Evolutionary conservation across 257 asterid species (phyloP).

Genomic region (Penstemon davidsonii): DNA sequence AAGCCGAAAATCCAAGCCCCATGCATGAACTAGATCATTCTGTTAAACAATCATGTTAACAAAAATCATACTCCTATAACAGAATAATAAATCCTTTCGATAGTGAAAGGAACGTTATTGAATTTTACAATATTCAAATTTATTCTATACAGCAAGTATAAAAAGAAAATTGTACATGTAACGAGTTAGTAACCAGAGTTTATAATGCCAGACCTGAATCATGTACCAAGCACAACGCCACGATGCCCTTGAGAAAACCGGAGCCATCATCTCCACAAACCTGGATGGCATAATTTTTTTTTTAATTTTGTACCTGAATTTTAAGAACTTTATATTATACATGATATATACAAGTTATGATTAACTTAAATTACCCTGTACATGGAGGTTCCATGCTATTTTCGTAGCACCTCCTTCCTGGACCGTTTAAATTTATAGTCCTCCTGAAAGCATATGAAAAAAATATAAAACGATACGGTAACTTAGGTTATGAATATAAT

Average conservation of each 20-base stretch:
- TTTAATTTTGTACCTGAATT: no score
- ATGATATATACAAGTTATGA: background rate
- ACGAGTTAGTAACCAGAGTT: background rate
- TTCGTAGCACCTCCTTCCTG: slow-evolving; percentile 51
- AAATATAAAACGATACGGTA: background rate
- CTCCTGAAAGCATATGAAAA: slow-evolving; percentile 38
- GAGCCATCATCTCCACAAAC: slow-evolving; percentile 89
- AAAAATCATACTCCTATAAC: background rate
- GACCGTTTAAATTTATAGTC: slow-evolving; percentile 42
- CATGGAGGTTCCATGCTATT: slow-evolving; percentile 64
- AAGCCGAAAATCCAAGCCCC: slow-evolving; percentile 79
- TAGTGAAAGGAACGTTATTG: no score
- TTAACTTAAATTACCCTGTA: slow-evolving; percentile 49
- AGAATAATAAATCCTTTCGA: background rate
- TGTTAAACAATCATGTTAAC: slow-evolving; percentile 26
- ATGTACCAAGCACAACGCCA: slow-evolving; percentile 82
- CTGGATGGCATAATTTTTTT: slow-evolving; percentile 29
- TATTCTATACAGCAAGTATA: background rate
- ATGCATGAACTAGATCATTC: slow-evolving; percentile 70
- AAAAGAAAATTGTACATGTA: background rate
- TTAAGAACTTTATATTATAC: no score
- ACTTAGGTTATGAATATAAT: background rate
- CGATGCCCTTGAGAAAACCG: slow-evolving; percentile 65
- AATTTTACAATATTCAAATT: background rate
- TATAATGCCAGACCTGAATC: slow-evolving; percentile 57